Conservation (phyloP, 371 early-diverging fungal genomes). For the Rhizopus sp. region DNA sequence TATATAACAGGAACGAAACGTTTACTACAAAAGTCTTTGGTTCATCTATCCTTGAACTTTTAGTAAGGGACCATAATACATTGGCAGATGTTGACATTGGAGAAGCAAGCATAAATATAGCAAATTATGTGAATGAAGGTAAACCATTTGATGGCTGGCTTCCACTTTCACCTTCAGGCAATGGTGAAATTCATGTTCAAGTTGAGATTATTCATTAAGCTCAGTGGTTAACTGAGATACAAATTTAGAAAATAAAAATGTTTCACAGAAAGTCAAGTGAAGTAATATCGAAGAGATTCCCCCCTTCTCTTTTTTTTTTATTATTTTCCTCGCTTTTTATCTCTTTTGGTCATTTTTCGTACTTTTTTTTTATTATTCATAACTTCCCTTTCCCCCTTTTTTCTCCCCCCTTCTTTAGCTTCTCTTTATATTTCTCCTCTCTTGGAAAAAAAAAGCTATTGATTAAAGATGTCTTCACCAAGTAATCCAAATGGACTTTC, state of each 20-base stretch:
- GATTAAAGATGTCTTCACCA: constrained; percentile 37
- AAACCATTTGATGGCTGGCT: constrained; percentile 25
- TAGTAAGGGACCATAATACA: constrained; percentile 58
- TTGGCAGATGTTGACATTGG: constrained; percentile 61
- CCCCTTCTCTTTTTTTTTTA: background rate
- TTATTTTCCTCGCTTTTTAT: background rate
- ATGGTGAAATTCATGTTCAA: constrained; percentile 19
- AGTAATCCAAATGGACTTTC: constrained; percentile 37
- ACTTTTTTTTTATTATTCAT: background rate
- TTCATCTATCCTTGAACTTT: constrained; percentile 41
- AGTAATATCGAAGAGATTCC: constrained; percentile 2
- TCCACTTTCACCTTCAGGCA: constrained; percentile 16
- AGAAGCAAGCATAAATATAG: constrained; percentile 42
- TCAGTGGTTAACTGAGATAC: background rate
- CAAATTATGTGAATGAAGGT: constrained; percentile 33
- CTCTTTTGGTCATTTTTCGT: background rate
- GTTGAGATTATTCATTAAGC: constrained; percentile 14
- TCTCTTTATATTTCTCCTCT: background rate
- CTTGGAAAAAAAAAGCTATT: no score
- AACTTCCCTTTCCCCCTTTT: background rate
- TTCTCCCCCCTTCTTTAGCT: background rate
- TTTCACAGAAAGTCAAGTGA: background rate
- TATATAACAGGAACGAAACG: constrained; percentile 28
- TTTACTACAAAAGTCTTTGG: constrained; percentile 34
- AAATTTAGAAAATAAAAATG: background rate